Evolutionary conservation across 345 rosid genomes (phyloP), one percentile per base, ranked within the genome.

Genomic region (Theobroma cacao): DNA sequence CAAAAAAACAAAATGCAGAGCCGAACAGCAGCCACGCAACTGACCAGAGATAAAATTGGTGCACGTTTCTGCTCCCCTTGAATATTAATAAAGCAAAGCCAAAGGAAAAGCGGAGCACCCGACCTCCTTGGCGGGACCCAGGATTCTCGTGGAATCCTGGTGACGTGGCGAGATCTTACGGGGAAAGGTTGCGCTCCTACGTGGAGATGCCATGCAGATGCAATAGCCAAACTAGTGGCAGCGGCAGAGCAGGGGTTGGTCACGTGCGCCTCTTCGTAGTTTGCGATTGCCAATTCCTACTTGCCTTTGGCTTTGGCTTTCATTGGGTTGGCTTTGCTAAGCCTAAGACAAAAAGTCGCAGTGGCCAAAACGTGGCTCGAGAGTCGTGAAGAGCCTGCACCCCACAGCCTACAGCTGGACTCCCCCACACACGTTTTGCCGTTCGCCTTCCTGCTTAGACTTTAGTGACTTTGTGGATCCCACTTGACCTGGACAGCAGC

Each of bases 11-110:
- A 41, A 55, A 40, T 75, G 75, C 18, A 10, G 18, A 8, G 26
- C 11, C 52, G 30, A 79, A 82, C 40, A 34, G 63, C 78, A 80
- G 85, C 82, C 87, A 77, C 80, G 77, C 60, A 85, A 66, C 34
- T 59, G 12, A 55, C 13, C 33, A 43, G 20, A 67, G 34, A 67
- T 14, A 13, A 67, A 43, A 40, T 43, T 6, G 53, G 36, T 2
- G 30, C 52, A 67, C 12, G 34, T 30, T 14, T 41, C 52, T 43
- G 33, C 17, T 59, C 18, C 5, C 13, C 2, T 11, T 13, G 36
- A 20, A 15, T 7, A 17, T 59, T 26, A 34, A 24, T 22, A 24
- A 22, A 22, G 3, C 67, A 63, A 10, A 22, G 53, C 72, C 45
- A 41, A 11, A 41, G 45, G n/a, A n/a, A 36, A 18, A 41, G 2